A percentile compares a stretch with the other conserved stretches of the same genome.
phyloP scores from a whole-genome alignment of 2,329 filamentous ascomycete species.

The Xylariomycetidae sp. region DNA sequence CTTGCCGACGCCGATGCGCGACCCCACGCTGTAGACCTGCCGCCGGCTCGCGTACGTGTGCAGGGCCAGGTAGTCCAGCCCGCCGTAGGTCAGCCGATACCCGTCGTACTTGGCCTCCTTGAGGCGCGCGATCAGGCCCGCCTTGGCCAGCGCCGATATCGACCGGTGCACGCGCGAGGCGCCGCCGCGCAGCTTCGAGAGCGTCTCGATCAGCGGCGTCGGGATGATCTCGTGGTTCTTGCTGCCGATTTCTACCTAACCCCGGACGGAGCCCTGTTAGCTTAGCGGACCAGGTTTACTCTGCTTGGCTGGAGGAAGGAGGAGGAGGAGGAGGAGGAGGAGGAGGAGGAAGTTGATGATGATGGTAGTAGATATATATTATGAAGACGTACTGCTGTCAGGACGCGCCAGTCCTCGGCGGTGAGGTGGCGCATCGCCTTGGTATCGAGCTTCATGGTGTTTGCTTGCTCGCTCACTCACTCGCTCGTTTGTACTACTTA shows the following conservation, averaged over 20 bases:
- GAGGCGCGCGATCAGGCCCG: constrained; percentile 82
- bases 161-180: constrained; percentile 75
- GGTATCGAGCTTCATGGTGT: constrained; percentile 87
- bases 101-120: constrained; percentile 98
- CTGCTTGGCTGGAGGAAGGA: constrained; percentile 23
- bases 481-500: not conserved
- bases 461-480: constrained; percentile 1
- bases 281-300: constrained; percentile 8
- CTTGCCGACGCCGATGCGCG: constrained; percentile 92
- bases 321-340: constrained; percentile 20
- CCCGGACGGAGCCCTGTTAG: constrained; percentile 28
- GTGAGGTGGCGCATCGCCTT: constrained; percentile 90
- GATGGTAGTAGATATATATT: too few relatives aligned
- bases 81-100: constrained; percentile 93
- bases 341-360: constrained; percentile 14
- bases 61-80: constrained; percentile 93
- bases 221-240: constrained; percentile 97
- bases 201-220: constrained; percentile 78
- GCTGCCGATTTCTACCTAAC: constrained; percentile 84
- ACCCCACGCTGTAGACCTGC: constrained; percentile 85
- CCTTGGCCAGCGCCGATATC: constrained; percentile 89
- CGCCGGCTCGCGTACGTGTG: constrained; percentile 80
- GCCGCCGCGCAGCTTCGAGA: constrained; percentile 75
- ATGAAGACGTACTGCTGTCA: constrained; percentile 71
- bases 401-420: constrained; percentile 89